Evolutionary conservation across 176 grass and related monocot species (phyloP).

Genomic region (Hordeum marinum): DNA sequence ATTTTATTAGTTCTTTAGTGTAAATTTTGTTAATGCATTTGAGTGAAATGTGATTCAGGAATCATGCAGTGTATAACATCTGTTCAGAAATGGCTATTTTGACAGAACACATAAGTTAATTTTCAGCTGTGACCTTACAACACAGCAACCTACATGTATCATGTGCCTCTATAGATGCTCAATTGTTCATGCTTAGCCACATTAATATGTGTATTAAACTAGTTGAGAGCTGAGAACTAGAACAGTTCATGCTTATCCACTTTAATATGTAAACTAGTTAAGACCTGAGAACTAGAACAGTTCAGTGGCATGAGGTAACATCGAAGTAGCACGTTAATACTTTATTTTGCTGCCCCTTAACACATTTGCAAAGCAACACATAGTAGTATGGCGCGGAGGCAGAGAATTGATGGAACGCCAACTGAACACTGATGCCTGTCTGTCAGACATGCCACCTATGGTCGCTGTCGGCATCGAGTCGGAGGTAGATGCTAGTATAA

Average conservation of each 20-base stretch:
- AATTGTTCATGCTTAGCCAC: not conserved
- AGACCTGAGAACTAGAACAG: not conserved
- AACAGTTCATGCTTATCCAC: too few species aligned
- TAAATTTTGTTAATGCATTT: not conserved
- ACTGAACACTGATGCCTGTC: not conserved
- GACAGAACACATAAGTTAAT: not conserved
- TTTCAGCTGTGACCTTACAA: not conserved
- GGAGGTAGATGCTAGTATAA: not conserved
- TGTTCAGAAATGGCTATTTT: not conserved
- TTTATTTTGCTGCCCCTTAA: not conserved
- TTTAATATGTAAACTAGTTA: too few species aligned
- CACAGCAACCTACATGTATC: not conserved
- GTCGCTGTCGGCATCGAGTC: slow-evolving; percentile 22
- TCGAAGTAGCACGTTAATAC: not conserved
- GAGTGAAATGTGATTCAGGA: not conserved
- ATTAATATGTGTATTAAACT: not conserved
- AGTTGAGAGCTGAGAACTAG: not conserved
- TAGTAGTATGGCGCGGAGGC: too few species aligned
- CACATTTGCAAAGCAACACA: not conserved
- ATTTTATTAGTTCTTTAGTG: not conserved
- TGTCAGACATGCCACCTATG: slow-evolving; percentile 26
- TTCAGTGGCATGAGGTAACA: not conserved
- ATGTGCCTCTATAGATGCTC: not conserved
- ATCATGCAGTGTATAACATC: not conserved
- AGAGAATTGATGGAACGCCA: not conserved